phyloP scores from a whole-genome alignment of 371 early-diverging fungal genomes.

The Apophysomyces variabilis region DNA sequence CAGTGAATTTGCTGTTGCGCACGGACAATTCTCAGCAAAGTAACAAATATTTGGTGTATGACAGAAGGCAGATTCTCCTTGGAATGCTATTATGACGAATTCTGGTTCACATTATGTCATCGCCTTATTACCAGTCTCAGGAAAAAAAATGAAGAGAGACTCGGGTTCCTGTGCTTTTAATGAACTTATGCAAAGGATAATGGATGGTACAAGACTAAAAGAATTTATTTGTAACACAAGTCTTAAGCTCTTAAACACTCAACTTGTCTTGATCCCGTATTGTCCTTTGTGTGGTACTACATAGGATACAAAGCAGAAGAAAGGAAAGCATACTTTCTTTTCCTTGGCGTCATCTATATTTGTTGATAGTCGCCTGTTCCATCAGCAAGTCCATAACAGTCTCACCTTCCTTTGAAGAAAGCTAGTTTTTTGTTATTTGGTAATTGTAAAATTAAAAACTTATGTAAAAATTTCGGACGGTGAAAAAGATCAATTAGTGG shows the following conservation, averaged over 20 bases:
- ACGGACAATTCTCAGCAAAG: background rate
- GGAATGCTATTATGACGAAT: background rate
- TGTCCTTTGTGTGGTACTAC: background rate
- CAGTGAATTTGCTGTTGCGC: background rate
- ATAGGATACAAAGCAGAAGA: background rate
- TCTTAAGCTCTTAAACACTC: conserved; percentile 8
- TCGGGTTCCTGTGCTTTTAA: background rate
- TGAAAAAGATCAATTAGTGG: no score
- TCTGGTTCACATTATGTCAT: no score
- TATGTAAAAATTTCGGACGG: no score
- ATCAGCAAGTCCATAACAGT: no score
- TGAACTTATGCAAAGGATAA: conserved; percentile 2
- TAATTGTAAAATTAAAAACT: no score
- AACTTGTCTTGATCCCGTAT: background rate
- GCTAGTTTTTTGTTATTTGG: no score
- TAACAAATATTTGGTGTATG: background rate
- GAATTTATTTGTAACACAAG: conserved; percentile 4
- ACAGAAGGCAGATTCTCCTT: background rate
- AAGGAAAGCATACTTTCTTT: background rate
- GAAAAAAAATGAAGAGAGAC: background rate
- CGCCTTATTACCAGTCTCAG: background rate
- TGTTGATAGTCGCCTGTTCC: no score
- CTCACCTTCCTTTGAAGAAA: no score
- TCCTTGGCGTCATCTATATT: no score
- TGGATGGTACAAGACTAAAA: background rate